Conservation (phyloP, 2,329 filamentous ascomycete species). For the Hymenoscyphus linearis region DNA sequence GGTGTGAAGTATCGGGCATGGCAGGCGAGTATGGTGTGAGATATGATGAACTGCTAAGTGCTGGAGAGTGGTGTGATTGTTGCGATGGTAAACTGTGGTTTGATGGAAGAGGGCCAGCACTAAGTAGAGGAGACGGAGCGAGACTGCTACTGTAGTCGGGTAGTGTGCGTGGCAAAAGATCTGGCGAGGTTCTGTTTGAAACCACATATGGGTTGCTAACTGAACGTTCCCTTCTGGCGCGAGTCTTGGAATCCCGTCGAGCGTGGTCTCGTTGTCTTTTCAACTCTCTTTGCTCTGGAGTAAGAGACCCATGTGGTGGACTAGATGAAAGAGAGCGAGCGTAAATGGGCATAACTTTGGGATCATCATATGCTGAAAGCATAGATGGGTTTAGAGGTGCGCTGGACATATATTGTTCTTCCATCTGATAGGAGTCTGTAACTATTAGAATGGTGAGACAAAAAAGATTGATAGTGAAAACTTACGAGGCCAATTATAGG, state of each 20-base stretch:
- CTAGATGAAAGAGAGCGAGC: conserved; percentile 44
- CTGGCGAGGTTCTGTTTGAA: conserved; percentile 30
- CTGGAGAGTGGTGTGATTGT: conserved; percentile 22
- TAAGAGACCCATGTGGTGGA: conserved; percentile 49
- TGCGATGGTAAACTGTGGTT: neutral
- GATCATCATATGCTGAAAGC: conserved; percentile 29
- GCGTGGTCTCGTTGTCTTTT: conserved; percentile 56
- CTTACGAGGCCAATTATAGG: conserved; percentile 32
- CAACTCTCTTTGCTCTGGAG: conserved; percentile 55
- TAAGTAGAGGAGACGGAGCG: conserved; percentile 30
- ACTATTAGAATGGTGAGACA: neutral
- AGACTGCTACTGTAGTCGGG: conserved; percentile 28
- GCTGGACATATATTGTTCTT: conserved; percentile 28
- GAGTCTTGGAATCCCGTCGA: conserved; percentile 53
- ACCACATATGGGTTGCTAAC: conserved; percentile 30
- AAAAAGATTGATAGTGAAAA: neutral
- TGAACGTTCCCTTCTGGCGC: conserved; percentile 42
- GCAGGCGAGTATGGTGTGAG: conserved; percentile 28
- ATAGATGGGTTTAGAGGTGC: conserved; percentile 22
- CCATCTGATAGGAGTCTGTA: conserved; percentile 28
- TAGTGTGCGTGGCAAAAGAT: conserved; percentile 29
- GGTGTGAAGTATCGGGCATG: conserved; percentile 18
- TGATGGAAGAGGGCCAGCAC: conserved; percentile 22
- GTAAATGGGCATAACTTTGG: conserved; percentile 29
- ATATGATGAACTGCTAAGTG: conserved; percentile 25